Evolutionary conservation across 2,329 filamentous ascomycete species (phyloP), one percentile per base, ranked within the genome.

Genomic region (Talaromyces funiculosus): DNA sequence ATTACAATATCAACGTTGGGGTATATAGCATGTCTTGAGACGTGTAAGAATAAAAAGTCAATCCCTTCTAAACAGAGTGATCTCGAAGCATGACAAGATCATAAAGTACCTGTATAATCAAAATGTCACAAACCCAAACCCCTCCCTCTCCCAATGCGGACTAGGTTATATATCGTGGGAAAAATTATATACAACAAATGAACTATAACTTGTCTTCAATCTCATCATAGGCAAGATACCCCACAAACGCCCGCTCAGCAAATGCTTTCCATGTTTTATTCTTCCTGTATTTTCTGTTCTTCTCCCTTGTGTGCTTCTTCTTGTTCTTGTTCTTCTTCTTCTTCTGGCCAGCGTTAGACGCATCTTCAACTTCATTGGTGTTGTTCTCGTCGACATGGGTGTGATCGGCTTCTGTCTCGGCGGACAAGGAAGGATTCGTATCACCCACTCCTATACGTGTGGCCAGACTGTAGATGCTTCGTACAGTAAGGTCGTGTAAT

Each of bases 401-500:
- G 37, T 45, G 20, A 53, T 38, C 38, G 24, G 20, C 24, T 5
- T 38, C 33, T 22, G 22, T 40, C 33, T 51, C 24, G 4, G 24
- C 18, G 33, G 35, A 29, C 14, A 24, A 59, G 18, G 57, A 43
- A 9, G 54, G 47, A 35, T 24, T 1, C 24, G 35, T 42, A 18
- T 42, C 37, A 7, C 65, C 65, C 57, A 84, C 78, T 1, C 89
- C 90, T 69, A 97, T 95, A 59, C 87, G 82, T 64, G 87, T 84
- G 10, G 94, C 94, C 53, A 97, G 81, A 63, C 89, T 83, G 47
- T 97, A 78, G 71, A 89, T 89, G 71, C 86, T 95, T 64, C 84
- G 82, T 57, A 97, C 89, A 0, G 93, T 97, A 72, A 99, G 77
- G 74, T 97, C 93, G 45, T 84, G 80, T 67, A 97, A 75, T 63